Evolutionary conservation across 2,329 filamentous ascomycete species (phyloP).

Genomic region (Diaporthe caulivora): DNA sequence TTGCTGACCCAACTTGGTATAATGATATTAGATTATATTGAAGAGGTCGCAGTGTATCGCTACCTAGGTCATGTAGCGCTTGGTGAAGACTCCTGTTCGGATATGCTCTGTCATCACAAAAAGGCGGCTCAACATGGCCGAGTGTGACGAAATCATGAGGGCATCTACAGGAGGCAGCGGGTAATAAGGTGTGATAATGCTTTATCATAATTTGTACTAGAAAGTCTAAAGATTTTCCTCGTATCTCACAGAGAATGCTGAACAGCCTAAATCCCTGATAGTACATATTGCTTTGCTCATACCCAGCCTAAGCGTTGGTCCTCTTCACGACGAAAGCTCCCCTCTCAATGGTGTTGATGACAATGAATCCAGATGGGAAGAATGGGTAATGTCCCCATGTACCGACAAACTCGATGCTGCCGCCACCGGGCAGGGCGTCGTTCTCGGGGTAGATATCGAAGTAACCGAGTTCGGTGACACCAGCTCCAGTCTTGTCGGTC

Average conservation of each 20-base stretch:
- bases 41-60: neutral
- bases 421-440: conserved; percentile 52
- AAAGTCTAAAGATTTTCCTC: neutral
- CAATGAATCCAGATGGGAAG: conserved; percentile 52
- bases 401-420: conserved; percentile 53
- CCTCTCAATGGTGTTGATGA: conserved; percentile 63
- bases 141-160: neutral
- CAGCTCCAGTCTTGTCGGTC: conserved; percentile 52
- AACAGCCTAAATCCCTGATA: neutral
- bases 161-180: neutral
- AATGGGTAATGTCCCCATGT: conserved; percentile 60
- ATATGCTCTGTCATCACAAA: neutral
- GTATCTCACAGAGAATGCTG: neutral
- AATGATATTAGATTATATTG: neutral
- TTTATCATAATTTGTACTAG: neutral
- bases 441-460: conserved; percentile 64
- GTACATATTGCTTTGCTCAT: neutral
- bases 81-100: neutral
- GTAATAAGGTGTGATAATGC: neutral
- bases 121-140: neutral
- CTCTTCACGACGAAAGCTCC: conserved; percentile 54
- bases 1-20: too few species aligned
- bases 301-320: conserved; percentile 15
- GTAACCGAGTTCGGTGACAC: conserved; percentile 57
- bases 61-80: too few species aligned